Percentiles rank a stretch among this genome's conserved stretches.
These are phyloP conservation scores for Talaromyces nanjingensis DNA, from an alignment of 495 filamentous ascomycete species.

Conservation along the genomic window DNA sequence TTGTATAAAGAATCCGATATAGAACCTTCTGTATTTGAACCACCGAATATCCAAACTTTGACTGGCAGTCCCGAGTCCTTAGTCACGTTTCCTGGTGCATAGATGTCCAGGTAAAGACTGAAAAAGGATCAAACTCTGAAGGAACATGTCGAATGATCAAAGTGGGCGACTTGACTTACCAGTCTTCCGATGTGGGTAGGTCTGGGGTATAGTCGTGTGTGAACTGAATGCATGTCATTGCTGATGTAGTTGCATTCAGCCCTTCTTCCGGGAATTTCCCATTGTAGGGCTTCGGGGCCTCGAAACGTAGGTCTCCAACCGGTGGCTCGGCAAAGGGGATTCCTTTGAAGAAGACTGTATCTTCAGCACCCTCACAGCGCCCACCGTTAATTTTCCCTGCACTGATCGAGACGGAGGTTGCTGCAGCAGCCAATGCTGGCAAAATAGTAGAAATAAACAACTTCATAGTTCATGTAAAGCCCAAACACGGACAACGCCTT, in stretches of 20 bases:
- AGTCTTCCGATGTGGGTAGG: conserved; percentile 23
- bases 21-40: conserved; percentile 16
- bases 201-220: conserved; percentile 17
- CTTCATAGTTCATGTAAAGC: conserved; percentile 13
- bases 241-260: conserved; percentile 13
- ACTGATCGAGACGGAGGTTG: conserved; percentile 9
- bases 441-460: conserved; percentile 18
- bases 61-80: conserved; percentile 33
- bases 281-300: conserved; percentile 16
- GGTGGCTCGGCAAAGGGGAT: conserved; percentile 27
- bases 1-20: conserved; percentile 29
- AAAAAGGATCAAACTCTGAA: conserved; percentile 7
- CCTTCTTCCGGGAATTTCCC: conserved; percentile 9
- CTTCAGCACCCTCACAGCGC: conserved; percentile 22
- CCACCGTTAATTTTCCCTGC: conserved; percentile 10
- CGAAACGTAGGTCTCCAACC: conserved; percentile 17
- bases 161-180: conserved; percentile 11
- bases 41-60: conserved; percentile 36
- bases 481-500: background rate
- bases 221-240: conserved; percentile 27
- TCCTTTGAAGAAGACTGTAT: conserved; percentile 17
- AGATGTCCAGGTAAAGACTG: conserved; percentile 46
- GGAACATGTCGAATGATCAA: background rate
- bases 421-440: conserved; percentile 9
- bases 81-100: conserved; percentile 29